phyloP scores from a whole-genome alignment of 768 basidiomycete species.

The Phlegmacium glaucopus region DNA sequence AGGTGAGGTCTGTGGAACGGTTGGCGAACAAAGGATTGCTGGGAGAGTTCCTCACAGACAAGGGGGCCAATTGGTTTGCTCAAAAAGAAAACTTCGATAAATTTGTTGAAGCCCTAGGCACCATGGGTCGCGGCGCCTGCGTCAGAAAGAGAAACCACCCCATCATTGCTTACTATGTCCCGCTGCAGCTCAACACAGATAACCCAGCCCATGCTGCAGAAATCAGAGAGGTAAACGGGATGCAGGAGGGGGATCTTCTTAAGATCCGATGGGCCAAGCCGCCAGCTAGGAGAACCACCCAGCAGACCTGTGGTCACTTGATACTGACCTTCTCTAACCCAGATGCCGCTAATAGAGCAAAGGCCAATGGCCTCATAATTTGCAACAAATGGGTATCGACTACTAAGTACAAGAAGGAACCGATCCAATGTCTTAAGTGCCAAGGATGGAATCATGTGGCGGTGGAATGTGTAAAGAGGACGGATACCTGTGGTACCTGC shows the following conservation, averaged over 20 bases:
- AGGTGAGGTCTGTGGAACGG: neutral
- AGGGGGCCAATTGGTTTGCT: constrained; percentile 3
- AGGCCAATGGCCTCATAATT: constrained; percentile 7
- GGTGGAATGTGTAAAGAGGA: no score
- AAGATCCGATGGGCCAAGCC: constrained; percentile 10
- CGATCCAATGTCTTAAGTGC: no score
- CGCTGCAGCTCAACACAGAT: constrained; percentile 5
- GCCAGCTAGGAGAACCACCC: neutral
- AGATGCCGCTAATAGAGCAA: constrained; percentile 11
- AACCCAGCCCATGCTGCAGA: neutral
- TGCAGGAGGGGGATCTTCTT: neutral
- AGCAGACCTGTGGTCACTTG: constrained; percentile 8
- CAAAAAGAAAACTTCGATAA: neutral
- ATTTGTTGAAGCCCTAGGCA: neutral
- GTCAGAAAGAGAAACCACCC: constrained; percentile 2
- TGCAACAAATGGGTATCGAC: no score
- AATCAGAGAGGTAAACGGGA: constrained; percentile 7
- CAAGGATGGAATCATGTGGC: no score
- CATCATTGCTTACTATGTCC: constrained; percentile 7
- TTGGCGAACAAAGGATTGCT: constrained; percentile 1
- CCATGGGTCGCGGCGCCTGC: neutral
- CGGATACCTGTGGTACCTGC: no score
- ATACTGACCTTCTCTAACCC: constrained; percentile 5
- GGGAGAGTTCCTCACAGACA: constrained; percentile 1
- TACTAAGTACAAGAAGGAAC: no score